Conservation (phyloP, 2,329 filamentous ascomycete species). For the Fusarium pseudograminearum region DNA sequence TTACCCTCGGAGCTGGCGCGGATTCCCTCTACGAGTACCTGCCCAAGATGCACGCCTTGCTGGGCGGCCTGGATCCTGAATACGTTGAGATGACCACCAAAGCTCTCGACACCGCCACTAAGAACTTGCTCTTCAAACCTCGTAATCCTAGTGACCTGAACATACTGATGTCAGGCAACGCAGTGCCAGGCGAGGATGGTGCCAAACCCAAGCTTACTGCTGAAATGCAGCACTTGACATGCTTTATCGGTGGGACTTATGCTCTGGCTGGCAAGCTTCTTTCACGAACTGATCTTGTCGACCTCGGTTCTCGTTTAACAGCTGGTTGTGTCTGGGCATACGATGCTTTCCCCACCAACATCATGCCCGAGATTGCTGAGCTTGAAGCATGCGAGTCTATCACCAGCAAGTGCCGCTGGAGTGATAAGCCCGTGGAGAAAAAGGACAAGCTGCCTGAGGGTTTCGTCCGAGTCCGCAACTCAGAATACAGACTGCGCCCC, state of each 20-base stretch:
- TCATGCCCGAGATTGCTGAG: constrained; percentile 66
- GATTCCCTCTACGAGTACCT: constrained; percentile 71
- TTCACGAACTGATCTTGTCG: constrained; percentile 59
- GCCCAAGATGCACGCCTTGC: constrained; percentile 69
- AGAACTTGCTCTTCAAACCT: constrained; percentile 75
- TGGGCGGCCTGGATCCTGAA: constrained; percentile 72
- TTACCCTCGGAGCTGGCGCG: constrained; percentile 60
- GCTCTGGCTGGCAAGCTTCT: constrained; percentile 75
- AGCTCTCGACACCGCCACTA: constrained; percentile 70
- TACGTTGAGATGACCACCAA: constrained; percentile 75
- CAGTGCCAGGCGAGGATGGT: constrained; percentile 47
- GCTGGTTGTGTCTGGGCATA: constrained; percentile 69
- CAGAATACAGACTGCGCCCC: constrained; percentile 59
- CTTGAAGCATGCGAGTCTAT: constrained; percentile 54
- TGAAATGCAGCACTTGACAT: constrained; percentile 71
- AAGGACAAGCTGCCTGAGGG: constrained; percentile 60
- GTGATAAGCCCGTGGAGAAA: constrained; percentile 42
- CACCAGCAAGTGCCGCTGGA: constrained; percentile 54
- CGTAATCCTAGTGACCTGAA: constrained; percentile 70
- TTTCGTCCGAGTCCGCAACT: constrained; percentile 66
- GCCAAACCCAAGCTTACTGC: constrained; percentile 47
- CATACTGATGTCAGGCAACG: constrained; percentile 68
- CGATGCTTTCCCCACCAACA: constrained; percentile 60
- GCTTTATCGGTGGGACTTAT: constrained; percentile 78
- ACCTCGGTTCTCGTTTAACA: constrained; percentile 61